These are phyloP conservation scores for Phialophora chinensis DNA, from an alignment of 2,329 filamentous ascomycete species.

Conservation along the genomic window DNA sequence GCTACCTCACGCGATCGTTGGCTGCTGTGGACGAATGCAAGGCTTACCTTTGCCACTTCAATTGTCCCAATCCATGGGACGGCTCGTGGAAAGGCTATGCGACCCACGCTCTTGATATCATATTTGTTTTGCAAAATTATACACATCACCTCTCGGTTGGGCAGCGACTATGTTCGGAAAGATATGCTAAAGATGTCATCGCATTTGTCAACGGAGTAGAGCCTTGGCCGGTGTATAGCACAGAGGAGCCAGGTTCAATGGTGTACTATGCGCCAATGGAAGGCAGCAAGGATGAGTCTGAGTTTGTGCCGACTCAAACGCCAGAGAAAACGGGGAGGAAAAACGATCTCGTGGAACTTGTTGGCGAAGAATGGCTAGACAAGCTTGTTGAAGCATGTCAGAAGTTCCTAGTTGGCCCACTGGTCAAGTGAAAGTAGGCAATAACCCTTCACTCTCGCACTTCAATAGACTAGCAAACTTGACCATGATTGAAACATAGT, in stretches of 20 bases:
- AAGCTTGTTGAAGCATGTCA: conserved; percentile 13
- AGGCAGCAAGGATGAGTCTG: not conserved
- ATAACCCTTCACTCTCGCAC: too few species aligned
- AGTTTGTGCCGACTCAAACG: conserved; percentile 40
- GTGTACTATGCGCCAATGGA: too few species aligned
- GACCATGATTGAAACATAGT: too few species aligned
- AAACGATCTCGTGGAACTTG: conserved; percentile 8
- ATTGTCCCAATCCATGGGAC: not conserved
- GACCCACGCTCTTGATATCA: not conserved
- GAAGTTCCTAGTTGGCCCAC: conserved; percentile 11
- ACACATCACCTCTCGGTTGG: not conserved
- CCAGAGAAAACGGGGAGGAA: conserved; percentile 7
- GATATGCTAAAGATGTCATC: not conserved
- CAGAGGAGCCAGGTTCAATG: too few species aligned
- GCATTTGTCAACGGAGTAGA: not conserved
- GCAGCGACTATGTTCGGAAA: not conserved
- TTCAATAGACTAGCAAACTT: too few species aligned
- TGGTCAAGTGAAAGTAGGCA: conserved; percentile 6
- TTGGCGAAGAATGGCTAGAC: conserved; percentile 12
- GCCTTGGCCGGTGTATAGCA: too few species aligned
- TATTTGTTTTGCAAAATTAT: conserved; percentile 4
- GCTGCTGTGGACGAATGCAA: not conserved
- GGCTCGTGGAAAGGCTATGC: not conserved
- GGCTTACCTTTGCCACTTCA: conserved; percentile 4
- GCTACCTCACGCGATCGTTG: not conserved